Conservation (phyloP, 202 grass and related monocot genomes). For the Brachypodium distachyon region DNA sequence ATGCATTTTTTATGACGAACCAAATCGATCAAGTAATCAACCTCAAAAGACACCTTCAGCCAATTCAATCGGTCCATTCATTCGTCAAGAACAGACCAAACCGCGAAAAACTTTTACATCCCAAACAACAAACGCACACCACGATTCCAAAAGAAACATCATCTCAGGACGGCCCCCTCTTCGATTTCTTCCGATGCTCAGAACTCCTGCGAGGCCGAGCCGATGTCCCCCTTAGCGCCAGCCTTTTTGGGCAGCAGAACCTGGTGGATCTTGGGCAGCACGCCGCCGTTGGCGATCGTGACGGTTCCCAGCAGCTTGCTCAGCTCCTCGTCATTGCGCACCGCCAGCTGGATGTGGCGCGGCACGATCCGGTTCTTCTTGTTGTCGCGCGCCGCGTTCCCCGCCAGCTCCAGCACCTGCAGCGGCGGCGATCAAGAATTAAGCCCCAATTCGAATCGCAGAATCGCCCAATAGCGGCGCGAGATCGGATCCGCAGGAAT, state of each 20-base stretch:
- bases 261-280: conserved; percentile 44
- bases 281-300: conserved; percentile 52
- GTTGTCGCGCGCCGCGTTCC: conserved; percentile 53
- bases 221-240: conserved; percentile 27
- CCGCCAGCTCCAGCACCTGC: conserved; percentile 46
- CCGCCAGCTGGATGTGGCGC: conserved; percentile 56
- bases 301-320: conserved; percentile 42
- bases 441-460: neutral
- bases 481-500: neutral
- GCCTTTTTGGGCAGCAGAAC: conserved; percentile 45
- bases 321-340: conserved; percentile 58
- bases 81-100: no score
- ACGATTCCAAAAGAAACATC: neutral
- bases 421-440: neutral
- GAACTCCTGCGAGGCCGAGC: conserved; percentile 46
- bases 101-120: conserved; percentile 1
- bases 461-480: neutral
- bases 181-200: neutral
- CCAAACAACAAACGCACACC: neutral
- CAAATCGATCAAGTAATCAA: no score
- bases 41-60: neutral
- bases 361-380: conserved; percentile 64
- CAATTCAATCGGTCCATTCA: no score
- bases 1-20: no score
- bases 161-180: neutral